These are phyloP conservation scores for Brassica carinata DNA, from an alignment of 345 rosid genomes.

Conservation along the genomic window DNA sequence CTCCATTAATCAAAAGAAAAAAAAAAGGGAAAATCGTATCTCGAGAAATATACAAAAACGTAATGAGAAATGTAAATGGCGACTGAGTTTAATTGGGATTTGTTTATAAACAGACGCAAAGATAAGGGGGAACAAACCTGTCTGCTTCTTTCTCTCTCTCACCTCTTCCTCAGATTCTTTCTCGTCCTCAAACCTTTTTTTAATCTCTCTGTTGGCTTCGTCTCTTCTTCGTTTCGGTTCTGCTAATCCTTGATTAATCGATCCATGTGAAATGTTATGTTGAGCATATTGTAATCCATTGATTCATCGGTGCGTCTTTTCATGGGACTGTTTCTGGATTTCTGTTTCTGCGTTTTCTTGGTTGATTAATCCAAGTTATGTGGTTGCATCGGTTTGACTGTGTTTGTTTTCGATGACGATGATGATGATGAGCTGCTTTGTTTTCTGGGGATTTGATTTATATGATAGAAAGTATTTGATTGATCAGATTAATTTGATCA, in stretches of 20 bases:
- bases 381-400: not conserved
- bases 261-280: conserved; percentile 24
- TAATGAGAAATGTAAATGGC: conserved; percentile 32
- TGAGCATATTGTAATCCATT: not conserved
- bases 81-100: conserved; percentile 34
- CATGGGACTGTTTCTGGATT: not conserved
- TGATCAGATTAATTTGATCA: not conserved
- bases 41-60: conserved; percentile 3
- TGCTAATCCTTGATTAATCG: not conserved
- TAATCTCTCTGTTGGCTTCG: conserved; percentile 2
- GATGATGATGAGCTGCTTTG: conserved; percentile 17
- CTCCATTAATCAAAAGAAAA: not conserved
- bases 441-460: not conserved
- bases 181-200: not conserved
- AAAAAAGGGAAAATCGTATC: conserved; percentile 8
- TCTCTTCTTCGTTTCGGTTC: conserved; percentile 17
- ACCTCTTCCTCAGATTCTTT: conserved; percentile 22
- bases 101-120: conserved; percentile 40
- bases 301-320: conserved; percentile 33
- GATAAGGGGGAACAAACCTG: conserved; percentile 24
- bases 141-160: conserved; percentile 25
- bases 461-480: not conserved
- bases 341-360: not conserved
- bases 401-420: not conserved
- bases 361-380: not conserved